These are phyloP conservation scores for Rhynchosporium secalis DNA, from an alignment of 2,329 filamentous ascomycete species.

Conservation along the genomic window DNA sequence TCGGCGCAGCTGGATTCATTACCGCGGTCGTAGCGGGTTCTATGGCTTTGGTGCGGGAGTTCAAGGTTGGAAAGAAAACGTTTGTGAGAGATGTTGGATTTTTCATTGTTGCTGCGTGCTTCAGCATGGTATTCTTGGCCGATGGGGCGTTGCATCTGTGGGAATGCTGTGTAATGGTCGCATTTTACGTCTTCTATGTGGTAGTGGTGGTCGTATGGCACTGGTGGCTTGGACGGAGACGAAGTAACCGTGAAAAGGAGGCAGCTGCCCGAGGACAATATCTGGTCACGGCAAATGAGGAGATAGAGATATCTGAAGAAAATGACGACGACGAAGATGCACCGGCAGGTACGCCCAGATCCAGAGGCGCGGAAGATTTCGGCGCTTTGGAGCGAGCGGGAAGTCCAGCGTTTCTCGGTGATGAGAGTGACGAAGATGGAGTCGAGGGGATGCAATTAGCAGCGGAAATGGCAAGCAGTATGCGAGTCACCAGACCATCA, in stretches of 20 bases:
- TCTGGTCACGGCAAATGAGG: conserved; percentile 55
- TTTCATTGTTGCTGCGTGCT: conserved; percentile 82
- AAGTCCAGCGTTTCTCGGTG: conserved; percentile 39
- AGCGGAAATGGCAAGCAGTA: conserved; percentile 87
- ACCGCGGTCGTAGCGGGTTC: conserved; percentile 93
- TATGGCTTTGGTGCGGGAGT: conserved; percentile 95
- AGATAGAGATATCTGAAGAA: conserved; percentile 63
- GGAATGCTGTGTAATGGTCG: conserved; percentile 91
- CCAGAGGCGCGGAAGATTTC: conserved; percentile 37
- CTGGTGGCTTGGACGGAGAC: conserved; percentile 72
- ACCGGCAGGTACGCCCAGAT: conserved; percentile 39
- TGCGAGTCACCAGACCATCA: conserved; percentile 77
- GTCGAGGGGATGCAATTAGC: conserved; percentile 65
- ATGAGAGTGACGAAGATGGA: conserved; percentile 50
- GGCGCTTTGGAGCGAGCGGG: conserved; percentile 35
- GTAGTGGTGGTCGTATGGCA: conserved; percentile 87
- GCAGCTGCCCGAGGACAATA: conserved; percentile 74
- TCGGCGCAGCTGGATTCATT: conserved; percentile 94
- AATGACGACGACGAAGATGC: conserved; percentile 58
- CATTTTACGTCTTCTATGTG: conserved; percentile 89
- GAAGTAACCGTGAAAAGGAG: conserved; percentile 61
- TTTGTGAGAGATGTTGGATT: conserved; percentile 92
- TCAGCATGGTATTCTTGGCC: conserved; percentile 83
- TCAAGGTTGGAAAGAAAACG: conserved; percentile 83
- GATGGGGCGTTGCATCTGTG: conserved; percentile 83